Evolutionary conservation across 108 stramenopile species (phyloP), one percentile per base, ranked within the genome.

Genomic region (Cylindrotheca closterium): DNA sequence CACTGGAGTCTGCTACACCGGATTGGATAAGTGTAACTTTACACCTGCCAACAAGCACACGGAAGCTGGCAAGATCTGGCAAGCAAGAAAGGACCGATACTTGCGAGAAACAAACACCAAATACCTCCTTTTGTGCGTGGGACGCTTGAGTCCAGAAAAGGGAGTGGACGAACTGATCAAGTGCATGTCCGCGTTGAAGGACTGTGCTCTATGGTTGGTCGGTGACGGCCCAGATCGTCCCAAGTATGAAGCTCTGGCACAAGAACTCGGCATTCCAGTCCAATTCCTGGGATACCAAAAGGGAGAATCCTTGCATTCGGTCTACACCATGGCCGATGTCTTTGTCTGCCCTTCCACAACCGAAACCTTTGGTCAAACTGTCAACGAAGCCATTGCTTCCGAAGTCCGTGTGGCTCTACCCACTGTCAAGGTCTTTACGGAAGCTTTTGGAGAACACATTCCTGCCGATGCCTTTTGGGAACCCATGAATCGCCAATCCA

Each of bases 301-400:
- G 29, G 80, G 80, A 23, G 73, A 78, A 64, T 76, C 73, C 21
- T 63, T 81, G 25, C 73, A 81, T 42, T 60, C 77, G 3, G 80
- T 65, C 0, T 81, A 81, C 64, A 62, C 76, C 22, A 58, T 74
- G 19, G 76, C 73, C 7, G 80, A 81, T 49, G 42, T 68, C 17
- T 81, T 81, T 33, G 80, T 81, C 1, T 81, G 76, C 33, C 77
- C 80, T 17, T 78, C 77, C 0, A 57, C 70, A 4, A 78, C 80
- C 0, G 80, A 81, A 54, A 81, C 80, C 3, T 81, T 81, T 71
- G 80, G 80, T 5, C 80, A 81, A 53, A 81, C 80, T 25, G 80
- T 81, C 42, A 81, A 81, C 30, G 80, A 81, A 34, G 80, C 80
- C 21, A 60, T 74, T 1, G 80, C 80, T 7, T 74, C 69, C 37